phyloP scores from a whole-genome alignment of 1,284 basidiomycete genomes.

The Ustilago cynodontis region DNA sequence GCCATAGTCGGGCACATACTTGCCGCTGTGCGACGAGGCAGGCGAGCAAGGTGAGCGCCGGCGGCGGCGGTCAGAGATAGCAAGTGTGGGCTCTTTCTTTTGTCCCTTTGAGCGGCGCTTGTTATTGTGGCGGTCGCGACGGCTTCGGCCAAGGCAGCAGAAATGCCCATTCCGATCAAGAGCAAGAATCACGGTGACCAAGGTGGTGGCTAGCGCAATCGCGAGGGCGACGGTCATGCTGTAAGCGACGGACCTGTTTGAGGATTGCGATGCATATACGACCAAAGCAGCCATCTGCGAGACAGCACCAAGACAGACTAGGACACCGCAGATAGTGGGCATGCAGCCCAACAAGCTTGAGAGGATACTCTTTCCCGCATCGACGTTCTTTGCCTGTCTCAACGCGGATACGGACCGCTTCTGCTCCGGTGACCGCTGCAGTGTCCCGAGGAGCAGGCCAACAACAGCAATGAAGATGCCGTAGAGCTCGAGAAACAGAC shows the following conservation, averaged over 20 bases:
- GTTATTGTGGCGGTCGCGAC: neutral
- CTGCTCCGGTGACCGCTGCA: neutral
- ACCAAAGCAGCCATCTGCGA: constrained; percentile 2
- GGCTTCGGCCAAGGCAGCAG: neutral
- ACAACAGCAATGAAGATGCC: constrained; percentile 14
- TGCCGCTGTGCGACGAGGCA: constrained; percentile 16
- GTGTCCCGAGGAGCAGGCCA: constrained; percentile 14
- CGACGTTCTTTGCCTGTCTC: no score
- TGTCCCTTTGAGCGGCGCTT: neutral
- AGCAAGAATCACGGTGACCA: neutral
- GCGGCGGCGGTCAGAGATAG: neutral
- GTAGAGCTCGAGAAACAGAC: constrained; percentile 30
- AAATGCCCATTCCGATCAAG: neutral
- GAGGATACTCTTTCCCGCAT: neutral
- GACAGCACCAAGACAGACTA: constrained; percentile 10
- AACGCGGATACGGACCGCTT: neutral
- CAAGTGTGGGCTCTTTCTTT: neutral
- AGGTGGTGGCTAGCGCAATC: neutral
- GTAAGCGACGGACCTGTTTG: neutral
- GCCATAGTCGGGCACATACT: constrained; percentile 20
- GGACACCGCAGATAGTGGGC: neutral
- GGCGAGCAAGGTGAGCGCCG: constrained; percentile 2
- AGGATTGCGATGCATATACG: neutral
- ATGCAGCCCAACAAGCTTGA: constrained; percentile 1
- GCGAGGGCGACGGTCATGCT: constrained; percentile 1